Conservation (phyloP, 2,329 filamentous ascomycete genomes). For the Periconia sp. region DNA sequence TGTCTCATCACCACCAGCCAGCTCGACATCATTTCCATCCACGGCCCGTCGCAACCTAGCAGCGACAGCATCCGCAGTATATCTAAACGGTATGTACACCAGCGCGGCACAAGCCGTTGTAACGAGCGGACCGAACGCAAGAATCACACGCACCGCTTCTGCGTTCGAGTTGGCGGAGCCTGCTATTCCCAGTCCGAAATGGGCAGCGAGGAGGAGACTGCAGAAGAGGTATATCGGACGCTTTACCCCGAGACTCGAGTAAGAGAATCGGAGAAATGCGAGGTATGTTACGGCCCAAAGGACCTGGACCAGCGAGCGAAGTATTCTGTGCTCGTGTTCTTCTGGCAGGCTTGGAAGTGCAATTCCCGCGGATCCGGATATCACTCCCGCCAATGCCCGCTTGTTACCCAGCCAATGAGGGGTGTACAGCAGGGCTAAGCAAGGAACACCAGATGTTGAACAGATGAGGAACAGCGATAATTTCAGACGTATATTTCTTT, state of each 20-base stretch:
- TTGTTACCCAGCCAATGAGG: background rate
- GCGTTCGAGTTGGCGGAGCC: background rate
- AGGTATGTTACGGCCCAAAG: background rate
- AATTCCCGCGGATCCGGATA: background rate
- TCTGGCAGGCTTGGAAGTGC: background rate
- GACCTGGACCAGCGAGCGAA: background rate
- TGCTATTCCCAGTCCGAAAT: background rate
- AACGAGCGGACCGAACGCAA: background rate
- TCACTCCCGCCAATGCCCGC: background rate
- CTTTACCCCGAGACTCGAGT: background rate
- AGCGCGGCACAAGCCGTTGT: background rate
- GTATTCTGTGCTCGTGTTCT: background rate
- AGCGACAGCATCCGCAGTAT: background rate
- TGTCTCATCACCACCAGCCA: background rate
- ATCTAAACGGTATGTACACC: background rate
- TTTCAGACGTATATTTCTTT: no score
- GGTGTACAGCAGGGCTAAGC: background rate
- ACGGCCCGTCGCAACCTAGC: no score
- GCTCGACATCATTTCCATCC: background rate
- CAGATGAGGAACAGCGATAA: background rate
- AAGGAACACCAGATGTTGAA: background rate
- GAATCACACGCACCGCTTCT: background rate
- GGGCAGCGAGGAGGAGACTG: background rate
- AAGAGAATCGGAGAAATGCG: background rate
- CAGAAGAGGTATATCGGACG: constrained; percentile 2